Evolutionary conservation across 768 basidiomycete genomes (phyloP).

Genomic region (Termitomyces heimii): DNA sequence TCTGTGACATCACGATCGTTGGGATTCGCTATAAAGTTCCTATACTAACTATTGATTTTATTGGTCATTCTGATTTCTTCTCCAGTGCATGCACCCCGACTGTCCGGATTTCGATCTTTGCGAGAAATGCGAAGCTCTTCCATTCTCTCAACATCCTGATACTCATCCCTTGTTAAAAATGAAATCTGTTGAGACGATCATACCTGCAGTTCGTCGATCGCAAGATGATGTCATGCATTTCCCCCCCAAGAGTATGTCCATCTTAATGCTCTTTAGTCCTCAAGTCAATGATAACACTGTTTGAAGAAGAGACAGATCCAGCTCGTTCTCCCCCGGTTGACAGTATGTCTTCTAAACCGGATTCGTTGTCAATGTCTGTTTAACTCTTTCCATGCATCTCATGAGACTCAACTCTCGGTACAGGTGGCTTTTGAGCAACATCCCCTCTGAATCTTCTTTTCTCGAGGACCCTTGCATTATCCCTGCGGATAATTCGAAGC

Average conservation of each 20-base stretch:
- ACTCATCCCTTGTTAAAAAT: slow-evolving; percentile 76
- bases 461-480: neutral
- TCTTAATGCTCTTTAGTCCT: too few species aligned
- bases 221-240: neutral
- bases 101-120: slow-evolving; percentile 86
- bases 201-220: slow-evolving; percentile 26
- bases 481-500: too few species aligned
- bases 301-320: neutral
- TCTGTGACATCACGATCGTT: slow-evolving; percentile 45
- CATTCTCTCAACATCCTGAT: slow-evolving; percentile 67
- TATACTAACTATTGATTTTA: neutral
- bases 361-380: neutral
- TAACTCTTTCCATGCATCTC: neutral
- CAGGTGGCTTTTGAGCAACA: neutral
- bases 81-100: slow-evolving; percentile 69
- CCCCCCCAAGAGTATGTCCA: neutral
- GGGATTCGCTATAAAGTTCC: slow-evolving; percentile 72
- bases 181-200: slow-evolving; percentile 39
- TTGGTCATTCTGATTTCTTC: neutral
- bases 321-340: neutral
- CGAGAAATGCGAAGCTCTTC: slow-evolving; percentile 70
- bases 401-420: neutral
- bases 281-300: neutral
- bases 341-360: neutral
- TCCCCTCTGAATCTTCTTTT: neutral